Evolutionary conservation across 2,329 filamentous ascomycete species (phyloP).

Genomic region (Claviceps humidiphila): DNA sequence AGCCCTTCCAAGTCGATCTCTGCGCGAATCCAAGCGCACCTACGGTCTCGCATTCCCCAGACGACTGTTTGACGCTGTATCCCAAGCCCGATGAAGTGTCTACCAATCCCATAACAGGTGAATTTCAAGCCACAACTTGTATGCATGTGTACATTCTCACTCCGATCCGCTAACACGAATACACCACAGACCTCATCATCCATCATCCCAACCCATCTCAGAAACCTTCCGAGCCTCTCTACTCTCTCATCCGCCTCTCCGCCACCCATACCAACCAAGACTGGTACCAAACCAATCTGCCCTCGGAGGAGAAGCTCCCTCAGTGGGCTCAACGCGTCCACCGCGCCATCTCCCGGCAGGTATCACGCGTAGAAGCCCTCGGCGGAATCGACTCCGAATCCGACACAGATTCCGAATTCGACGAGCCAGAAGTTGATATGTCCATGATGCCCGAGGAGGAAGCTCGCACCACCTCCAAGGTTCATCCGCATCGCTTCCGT

Average conservation of each 20-base stretch:
- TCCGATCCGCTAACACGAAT: neutral
- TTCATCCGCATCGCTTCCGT: constrained; percentile 35
- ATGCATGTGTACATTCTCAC: neutral
- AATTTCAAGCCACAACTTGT: neutral
- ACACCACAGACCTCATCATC: constrained; percentile 31
- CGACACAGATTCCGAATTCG: constrained; percentile 9
- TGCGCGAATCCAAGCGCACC: constrained; percentile 12
- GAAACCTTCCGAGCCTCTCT: constrained; percentile 26
- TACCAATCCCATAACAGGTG: constrained; percentile 18
- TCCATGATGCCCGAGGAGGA: constrained; percentile 14
- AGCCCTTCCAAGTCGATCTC: constrained; percentile 37
- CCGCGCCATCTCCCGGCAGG: constrained; percentile 27
- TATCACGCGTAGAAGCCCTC: constrained; percentile 33
- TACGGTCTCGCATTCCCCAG: constrained; percentile 23
- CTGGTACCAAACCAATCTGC: constrained; percentile 41
- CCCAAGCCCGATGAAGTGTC: constrained; percentile 18
- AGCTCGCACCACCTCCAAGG: constrained; percentile 20
- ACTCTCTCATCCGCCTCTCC: constrained; percentile 39
- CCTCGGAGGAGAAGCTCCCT: constrained; percentile 15
- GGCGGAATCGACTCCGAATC: constrained; percentile 18
- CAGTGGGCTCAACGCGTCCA: constrained; percentile 37
- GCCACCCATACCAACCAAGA: constrained; percentile 35
- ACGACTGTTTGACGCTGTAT: constrained; percentile 35
- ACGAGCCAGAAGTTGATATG: constrained; percentile 8
- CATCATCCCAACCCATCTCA: constrained; percentile 16